A percentile compares a stretch with the other conserved stretches of the same genome.
Conservation (phyloP, 78 protist species). For the Cavenderia fasciculata region DNA sequence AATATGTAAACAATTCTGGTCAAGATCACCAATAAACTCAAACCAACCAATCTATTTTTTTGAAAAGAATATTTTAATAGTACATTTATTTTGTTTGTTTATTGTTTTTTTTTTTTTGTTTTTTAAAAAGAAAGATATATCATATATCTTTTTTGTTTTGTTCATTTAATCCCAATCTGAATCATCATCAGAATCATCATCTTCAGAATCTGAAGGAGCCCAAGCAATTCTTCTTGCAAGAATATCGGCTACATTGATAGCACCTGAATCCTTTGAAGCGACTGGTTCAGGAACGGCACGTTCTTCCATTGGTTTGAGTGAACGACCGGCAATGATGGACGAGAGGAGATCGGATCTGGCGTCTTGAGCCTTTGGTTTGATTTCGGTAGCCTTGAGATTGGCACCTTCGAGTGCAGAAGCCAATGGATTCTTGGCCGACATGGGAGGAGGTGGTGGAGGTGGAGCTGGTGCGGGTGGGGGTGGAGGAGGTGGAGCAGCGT, state of each 20-base stretch:
- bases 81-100: too few relatives aligned
- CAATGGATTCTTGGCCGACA: not conserved
- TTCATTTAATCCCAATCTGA: conserved; percentile 68
- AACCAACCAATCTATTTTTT: too few relatives aligned
- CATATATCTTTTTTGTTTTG: too few relatives aligned
- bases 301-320: conserved; percentile 59
- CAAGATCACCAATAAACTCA: too few relatives aligned
- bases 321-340: conserved; percentile 39
- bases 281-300: conserved; percentile 38
- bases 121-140: too few relatives aligned
- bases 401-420: conserved; percentile 6
- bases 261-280: not conserved
- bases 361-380: conserved; percentile 38
- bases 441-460: conserved; percentile 74
- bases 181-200: conserved; percentile 51
- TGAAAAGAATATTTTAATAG: too few relatives aligned
- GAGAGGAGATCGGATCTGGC: conserved; percentile 51
- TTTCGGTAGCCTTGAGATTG: not conserved
- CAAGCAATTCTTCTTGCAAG: conserved; percentile 74
- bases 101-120: too few relatives aligned
- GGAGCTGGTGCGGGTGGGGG: conserved; percentile 70
- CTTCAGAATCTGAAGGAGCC: conserved; percentile 68
- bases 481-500: conserved; percentile 52
- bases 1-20: too few relatives aligned
- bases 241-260: conserved; percentile 61